Base-by-base conservation (phyloP, 345 rosid species). In the Lepidium sativum region DNA sequence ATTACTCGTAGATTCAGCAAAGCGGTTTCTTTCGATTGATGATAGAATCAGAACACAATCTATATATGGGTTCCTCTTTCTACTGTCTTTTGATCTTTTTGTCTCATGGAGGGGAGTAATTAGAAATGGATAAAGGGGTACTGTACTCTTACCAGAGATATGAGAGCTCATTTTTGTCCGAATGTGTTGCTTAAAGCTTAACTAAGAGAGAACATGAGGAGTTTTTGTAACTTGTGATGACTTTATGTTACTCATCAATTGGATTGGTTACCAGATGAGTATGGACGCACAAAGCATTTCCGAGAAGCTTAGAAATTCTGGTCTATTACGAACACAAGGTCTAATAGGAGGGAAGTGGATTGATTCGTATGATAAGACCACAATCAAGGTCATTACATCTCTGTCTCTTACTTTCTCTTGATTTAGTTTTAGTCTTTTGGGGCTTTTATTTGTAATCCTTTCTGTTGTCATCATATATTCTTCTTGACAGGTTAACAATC, bases 301-400 rank as follows among this genome's bases (percentile, higher is more conserved):
- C 5, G 72, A 65, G 14, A 69, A 60, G 74, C 86, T 86, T 13
- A 81, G 63, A 34, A 72, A 44, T 42, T 80, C 86, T 2, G 86
- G 92, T 47, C 73, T 94, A 11, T 70, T 90, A 16, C 80, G 78
- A 50, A 85, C 78, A 16, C 89, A 81, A 71, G 97, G 92, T 25
- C 83, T 94, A 5, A 83, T 94, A 31, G 97, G 91, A 62, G 97
- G 92, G 25, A 88, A 86, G 43, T 94, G 99, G 99, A 62, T 70
- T 49, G 85, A 85, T 76, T 86, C 97, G 4, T 71, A 80, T 68
- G 96, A 88, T 69, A 83, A 83, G 42, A 82, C 75, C 43, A 94
- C 92, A 3, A 63, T 88, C 49, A 69, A 82, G 92, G 99, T 94
- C 32, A 47, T 53, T 40, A 11, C 50, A 57, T 62, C 52, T 35